Percentiles rank a stretch among this genome's conserved stretches.
These are phyloP conservation scores for Alternaria triticimaculans DNA, from an alignment of 2,329 filamentous ascomycete genomes.

Conservation along the genomic window DNA sequence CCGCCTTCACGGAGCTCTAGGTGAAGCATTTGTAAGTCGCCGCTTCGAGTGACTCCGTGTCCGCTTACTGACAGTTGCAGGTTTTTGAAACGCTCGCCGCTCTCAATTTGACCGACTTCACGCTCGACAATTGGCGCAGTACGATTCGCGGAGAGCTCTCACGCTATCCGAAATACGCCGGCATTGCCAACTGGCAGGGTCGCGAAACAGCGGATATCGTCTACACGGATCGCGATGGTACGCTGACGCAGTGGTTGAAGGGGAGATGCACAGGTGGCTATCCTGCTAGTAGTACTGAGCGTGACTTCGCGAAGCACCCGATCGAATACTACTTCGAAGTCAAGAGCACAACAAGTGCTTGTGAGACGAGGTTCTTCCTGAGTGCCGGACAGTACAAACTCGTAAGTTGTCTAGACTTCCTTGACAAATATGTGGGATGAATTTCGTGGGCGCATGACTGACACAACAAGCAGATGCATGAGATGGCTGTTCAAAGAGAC, in stretches of 20 bases:
- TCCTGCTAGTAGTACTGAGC: slow-evolving; percentile 40
- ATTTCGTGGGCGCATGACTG: not conserved
- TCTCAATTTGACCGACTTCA: slow-evolving; percentile 48
- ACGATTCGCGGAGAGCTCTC: slow-evolving; percentile 54
- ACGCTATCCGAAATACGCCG: slow-evolving; percentile 50
- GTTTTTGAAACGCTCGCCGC: slow-evolving; percentile 52
- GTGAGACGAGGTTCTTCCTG: slow-evolving; percentile 55
- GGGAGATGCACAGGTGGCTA: slow-evolving; percentile 17
- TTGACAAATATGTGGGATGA: not conserved
- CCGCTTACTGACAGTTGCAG: slow-evolving; percentile 29
- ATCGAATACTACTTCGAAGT: slow-evolving; percentile 59
- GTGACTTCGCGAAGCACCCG: slow-evolving; percentile 35
- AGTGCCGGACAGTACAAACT: slow-evolving; percentile 54
- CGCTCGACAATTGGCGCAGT: slow-evolving; percentile 56
- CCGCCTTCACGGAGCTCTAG: slow-evolving; percentile 27
- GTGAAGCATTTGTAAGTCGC: slow-evolving; percentile 35
- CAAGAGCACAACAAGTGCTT: slow-evolving; percentile 54
- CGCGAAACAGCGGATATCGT: slow-evolving; percentile 57
- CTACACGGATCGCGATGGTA: slow-evolving; percentile 50
- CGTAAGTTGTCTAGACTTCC: slow-evolving; percentile 14
- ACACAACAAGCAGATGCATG: not conserved
- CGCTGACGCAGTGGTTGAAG: slow-evolving; percentile 45
- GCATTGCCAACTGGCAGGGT: slow-evolving; percentile 51
- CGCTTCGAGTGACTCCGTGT: too few relatives aligned
- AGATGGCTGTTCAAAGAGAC: not conserved